A percentile compares a stretch with the other conserved stretches of the same genome.
phyloP scores from a whole-genome alignment of 2,329 filamentous ascomycete species.

The Trichoderma hamatum region DNA sequence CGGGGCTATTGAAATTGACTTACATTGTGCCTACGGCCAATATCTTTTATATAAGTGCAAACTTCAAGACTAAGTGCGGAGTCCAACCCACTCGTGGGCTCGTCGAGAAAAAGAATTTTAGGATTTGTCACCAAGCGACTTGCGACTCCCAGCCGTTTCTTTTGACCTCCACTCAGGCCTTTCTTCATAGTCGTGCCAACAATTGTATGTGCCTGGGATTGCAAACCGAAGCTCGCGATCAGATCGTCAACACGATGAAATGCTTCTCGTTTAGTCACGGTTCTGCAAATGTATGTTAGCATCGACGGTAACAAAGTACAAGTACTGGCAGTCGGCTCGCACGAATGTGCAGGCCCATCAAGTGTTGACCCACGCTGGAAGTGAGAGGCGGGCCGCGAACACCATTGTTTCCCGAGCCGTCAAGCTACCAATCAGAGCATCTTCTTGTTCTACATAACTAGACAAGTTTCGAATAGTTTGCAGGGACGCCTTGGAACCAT shows the following conservation, averaged over 20 bases:
- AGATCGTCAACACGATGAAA: constrained; percentile 66
- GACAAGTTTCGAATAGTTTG: constrained; percentile 65
- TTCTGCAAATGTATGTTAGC: background rate
- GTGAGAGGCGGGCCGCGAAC: constrained; percentile 49
- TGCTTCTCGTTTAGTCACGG: constrained; percentile 55
- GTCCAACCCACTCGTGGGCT: constrained; percentile 82
- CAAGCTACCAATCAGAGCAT: constrained; percentile 78
- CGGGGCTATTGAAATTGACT: background rate
- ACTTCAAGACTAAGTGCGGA: constrained; percentile 77
- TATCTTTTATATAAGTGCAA: constrained; percentile 67
- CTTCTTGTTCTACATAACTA: constrained; percentile 85
- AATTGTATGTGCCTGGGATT: constrained; percentile 67
- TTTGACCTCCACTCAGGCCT: constrained; percentile 84
- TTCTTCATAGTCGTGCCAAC: constrained; percentile 83
- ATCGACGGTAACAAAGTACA: too few relatives aligned
- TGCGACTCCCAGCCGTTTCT: constrained; percentile 77
- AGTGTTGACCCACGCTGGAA: constrained; percentile 32
- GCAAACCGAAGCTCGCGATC: constrained; percentile 72
- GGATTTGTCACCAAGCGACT: constrained; percentile 81
- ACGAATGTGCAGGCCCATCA: background rate
- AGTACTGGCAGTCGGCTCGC: too few relatives aligned
- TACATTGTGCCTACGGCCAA: constrained; percentile 46
- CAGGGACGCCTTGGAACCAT: constrained; percentile 51
- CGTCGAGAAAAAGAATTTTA: constrained; percentile 79
- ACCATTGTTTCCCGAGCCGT: constrained; percentile 79